Conservation (phyloP, 768 basidiomycete species). For the Phylloporus sp. region DNA sequence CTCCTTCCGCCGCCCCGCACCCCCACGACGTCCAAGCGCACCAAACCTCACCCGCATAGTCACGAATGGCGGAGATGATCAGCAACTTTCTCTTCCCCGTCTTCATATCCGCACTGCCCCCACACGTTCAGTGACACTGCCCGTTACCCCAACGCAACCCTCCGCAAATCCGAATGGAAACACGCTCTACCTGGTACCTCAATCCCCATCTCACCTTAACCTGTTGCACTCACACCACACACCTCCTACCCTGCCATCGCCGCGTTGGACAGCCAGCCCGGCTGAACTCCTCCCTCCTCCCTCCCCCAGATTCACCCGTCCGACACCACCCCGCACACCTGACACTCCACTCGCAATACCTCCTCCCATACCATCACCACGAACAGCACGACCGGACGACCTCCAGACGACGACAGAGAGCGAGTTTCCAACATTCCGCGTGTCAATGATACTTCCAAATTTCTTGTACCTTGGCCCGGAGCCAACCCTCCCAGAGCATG, state of each 20-base stretch:
- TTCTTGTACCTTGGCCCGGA: conserved; percentile 94
- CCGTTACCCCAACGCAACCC: conserved; percentile 35
- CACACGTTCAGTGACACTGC: conserved; percentile 56
- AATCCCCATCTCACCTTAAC: conserved; percentile 59
- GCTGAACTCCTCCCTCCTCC: conserved; percentile 40
- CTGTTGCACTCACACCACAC: conserved; percentile 59
- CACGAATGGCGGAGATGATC: conserved; percentile 49
- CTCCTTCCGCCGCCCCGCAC: conserved; percentile 48
- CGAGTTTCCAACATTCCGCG: conserved; percentile 65
- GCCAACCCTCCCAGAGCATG: conserved; percentile 68
- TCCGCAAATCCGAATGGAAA: conserved; percentile 18
- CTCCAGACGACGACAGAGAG: conserved; percentile 31
- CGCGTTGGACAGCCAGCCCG: conserved; percentile 34
- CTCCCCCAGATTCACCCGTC: conserved; percentile 20
- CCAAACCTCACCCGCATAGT: conserved; percentile 61
- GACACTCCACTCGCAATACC: conserved; percentile 33
- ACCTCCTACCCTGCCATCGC: conserved; percentile 45
- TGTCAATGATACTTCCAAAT: conserved; percentile 87
- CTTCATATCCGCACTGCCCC: conserved; percentile 60
- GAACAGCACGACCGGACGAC: conserved; percentile 59
- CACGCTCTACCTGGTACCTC: conserved; percentile 26
- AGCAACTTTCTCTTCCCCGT: conserved; percentile 45
- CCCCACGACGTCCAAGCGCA: conserved; percentile 56
- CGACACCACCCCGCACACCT: conserved; percentile 38
- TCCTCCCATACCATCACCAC: conserved; percentile 43